phyloP scores from a whole-genome alignment of 495 filamentous ascomycete species.

The Polyplosphaeria fusca region DNA sequence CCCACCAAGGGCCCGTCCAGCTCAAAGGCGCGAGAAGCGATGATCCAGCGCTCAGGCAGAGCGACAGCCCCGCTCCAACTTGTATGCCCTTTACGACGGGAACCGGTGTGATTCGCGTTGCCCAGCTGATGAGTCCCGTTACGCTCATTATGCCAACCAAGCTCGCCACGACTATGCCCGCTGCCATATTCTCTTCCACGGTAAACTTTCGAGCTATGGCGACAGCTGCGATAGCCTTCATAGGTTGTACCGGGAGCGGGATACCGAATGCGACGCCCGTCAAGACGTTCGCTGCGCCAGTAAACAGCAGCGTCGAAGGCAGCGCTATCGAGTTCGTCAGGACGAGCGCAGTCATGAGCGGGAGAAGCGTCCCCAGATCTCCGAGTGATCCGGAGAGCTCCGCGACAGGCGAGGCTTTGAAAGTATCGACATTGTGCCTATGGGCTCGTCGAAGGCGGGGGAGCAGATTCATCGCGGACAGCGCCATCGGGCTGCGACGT shows the following conservation, averaged over 20 bases:
- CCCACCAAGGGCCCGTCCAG: conserved; percentile 57
- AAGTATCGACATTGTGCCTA: conserved; percentile 48
- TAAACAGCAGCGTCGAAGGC: conserved; percentile 79
- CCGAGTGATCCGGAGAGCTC: conserved; percentile 90
- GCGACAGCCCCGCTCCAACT: conserved; percentile 78
- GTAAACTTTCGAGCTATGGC: conserved; percentile 67
- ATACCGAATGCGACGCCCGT: conserved; percentile 82
- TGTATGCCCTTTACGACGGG: conserved; percentile 93
- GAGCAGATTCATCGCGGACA: conserved; percentile 1
- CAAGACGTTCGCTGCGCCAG: conserved; percentile 77
- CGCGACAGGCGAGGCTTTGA: conserved; percentile 59
- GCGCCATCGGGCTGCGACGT: neutral
- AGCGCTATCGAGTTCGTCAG: conserved; percentile 72
- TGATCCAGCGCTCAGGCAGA: conserved; percentile 70
- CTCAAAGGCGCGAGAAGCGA: conserved; percentile 58
- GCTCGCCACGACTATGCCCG: conserved; percentile 70
- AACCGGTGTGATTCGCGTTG: conserved; percentile 68
- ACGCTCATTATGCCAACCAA: conserved; percentile 72
- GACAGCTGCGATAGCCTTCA: conserved; percentile 80
- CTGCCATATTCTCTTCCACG: conserved; percentile 66
- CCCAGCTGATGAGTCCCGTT: conserved; percentile 69
- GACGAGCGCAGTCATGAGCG: conserved; percentile 79
- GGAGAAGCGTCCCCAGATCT: conserved; percentile 87
- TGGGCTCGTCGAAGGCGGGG: conserved; percentile 26
- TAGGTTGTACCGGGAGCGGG: conserved; percentile 72